phyloP scores from a whole-genome alignment of 257 asterid species.

The Ocimum tenuiflorum region DNA sequence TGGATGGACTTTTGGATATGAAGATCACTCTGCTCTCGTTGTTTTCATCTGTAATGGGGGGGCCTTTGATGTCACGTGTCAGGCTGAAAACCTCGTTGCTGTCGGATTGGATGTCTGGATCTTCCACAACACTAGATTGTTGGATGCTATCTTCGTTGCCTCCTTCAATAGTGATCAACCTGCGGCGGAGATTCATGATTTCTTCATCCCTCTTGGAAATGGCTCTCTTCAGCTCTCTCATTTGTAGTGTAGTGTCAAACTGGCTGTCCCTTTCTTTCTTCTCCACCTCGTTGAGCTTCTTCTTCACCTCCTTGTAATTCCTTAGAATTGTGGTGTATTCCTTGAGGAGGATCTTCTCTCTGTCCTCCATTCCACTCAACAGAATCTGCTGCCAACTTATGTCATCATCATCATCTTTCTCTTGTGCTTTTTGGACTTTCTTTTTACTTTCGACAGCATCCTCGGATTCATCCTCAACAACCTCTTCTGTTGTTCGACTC shows the following conservation, averaged over 20 bases:
- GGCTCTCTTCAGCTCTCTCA: conserved; percentile 29
- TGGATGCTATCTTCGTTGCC: background rate
- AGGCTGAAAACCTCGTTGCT: background rate
- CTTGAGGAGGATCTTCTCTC: conserved; percentile 41
- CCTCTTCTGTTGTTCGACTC: background rate
- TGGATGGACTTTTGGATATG: conserved; percentile 22
- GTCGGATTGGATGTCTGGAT: background rate
- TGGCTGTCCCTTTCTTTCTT: conserved; percentile 35
- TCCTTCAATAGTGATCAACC: conserved; percentile 8
- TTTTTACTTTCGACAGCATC: background rate
- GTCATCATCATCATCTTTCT: conserved; percentile 26
- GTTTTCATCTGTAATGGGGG: conserved; percentile 5
- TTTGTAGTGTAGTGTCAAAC: conserved; percentile 32
- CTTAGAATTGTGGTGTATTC: conserved; percentile 41
- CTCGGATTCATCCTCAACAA: background rate
- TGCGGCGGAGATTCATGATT: conserved; percentile 22
- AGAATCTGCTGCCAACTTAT: conserved; percentile 50
- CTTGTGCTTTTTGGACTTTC: background rate
- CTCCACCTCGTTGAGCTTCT: conserved; percentile 32
- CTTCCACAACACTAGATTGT: background rate
- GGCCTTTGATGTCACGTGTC: background rate
- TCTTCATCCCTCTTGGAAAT: conserved; percentile 36
- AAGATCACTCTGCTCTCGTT: conserved; percentile 18
- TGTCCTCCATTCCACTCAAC: conserved; percentile 45
- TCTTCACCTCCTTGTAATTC: conserved; percentile 42